Conservation (phyloP, 306 rosid species). For the Carpinus fangiana region DNA sequence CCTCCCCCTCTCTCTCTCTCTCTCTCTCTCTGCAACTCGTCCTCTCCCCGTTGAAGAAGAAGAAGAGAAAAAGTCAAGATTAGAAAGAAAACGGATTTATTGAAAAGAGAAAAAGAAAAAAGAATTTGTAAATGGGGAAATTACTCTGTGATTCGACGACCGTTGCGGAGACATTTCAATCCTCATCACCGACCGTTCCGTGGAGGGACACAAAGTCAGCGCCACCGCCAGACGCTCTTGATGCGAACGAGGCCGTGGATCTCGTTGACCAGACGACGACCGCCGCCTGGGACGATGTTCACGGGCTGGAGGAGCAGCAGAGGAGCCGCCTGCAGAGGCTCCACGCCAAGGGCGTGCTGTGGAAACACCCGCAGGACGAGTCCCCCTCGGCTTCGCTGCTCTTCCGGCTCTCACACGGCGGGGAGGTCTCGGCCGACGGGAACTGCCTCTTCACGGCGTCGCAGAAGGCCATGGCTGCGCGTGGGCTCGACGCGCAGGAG, state of each 20-base stretch:
- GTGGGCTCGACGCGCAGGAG: constrained; percentile 65
- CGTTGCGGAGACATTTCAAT: constrained; percentile 73
- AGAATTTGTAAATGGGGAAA: constrained; percentile 68
- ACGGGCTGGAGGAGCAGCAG: constrained; percentile 88
- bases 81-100: neutral
- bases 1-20: constrained; percentile 28
- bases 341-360: constrained; percentile 79
- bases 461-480: constrained; percentile 68
- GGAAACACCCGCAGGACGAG: constrained; percentile 67
- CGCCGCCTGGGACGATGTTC: constrained; percentile 77
- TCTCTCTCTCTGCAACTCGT: constrained; percentile 45
- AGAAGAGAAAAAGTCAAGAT: neutral
- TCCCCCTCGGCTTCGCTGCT: constrained; percentile 52
- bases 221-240: constrained; percentile 23
- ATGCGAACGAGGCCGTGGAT: constrained; percentile 54
- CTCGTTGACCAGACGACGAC: constrained; percentile 47
- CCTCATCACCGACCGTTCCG: constrained; percentile 53
- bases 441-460: constrained; percentile 95
- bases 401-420: constrained; percentile 86
- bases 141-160: constrained; percentile 79
- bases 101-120: neutral
- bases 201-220: constrained; percentile 69
- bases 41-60: constrained; percentile 43
- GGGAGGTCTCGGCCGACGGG: constrained; percentile 92
- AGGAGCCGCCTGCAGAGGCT: constrained; percentile 73